Evolutionary conservation across 768 basidiomycete genomes (phyloP), one percentile per base, ranked within the genome.

Genomic region (Lentinula aciculospora): DNA sequence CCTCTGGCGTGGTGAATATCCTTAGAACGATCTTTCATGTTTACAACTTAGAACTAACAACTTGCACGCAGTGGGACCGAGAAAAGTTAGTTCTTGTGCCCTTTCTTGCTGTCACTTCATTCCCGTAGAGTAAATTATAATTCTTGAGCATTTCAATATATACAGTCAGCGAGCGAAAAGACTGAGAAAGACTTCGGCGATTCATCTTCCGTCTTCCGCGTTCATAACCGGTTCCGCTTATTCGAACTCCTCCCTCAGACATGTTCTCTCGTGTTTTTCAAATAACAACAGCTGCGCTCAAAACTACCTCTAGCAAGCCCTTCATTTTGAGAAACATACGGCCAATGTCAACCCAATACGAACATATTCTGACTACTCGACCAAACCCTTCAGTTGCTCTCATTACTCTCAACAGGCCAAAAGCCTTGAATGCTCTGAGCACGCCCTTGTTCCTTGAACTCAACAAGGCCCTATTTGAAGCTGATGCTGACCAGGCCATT

Each of bases 391-490:
- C 78, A 19, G 86, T 92, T 42, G 75, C 81, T n/a, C 83, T 95
- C 65, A 83, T 96, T 66, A 91, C 88, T 13, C 78, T 96, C 65
- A 94, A 96, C 73, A 81, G 94, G 44, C 94, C 94, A 25, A 93
- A 93, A 64, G 88, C 89, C 17, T 75, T 95, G 58, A 98, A 97
- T 67, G 95, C 97, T 3, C 78, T 99, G 59, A 87, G 80, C 64
- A 81, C 84, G 23, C 85, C 89, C 5, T 78, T 98, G 58, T 89
- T 98, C 69, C 71, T 72, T 13, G 92, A 94, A 68, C 78, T 98
- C 45, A 92, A 94, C 66, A 74, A 80, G 27, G 93, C 93, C 4
- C 70, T 97, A 46, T 77, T 73, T 37, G 80, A 82, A 31, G 83
- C 86, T 2, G 91, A 94, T 58, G 72, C 68, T 15, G 94, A 98